phyloP scores from a whole-genome alignment of 2,329 filamentous ascomycete species.

The Aureobasidium namibiae region DNA sequence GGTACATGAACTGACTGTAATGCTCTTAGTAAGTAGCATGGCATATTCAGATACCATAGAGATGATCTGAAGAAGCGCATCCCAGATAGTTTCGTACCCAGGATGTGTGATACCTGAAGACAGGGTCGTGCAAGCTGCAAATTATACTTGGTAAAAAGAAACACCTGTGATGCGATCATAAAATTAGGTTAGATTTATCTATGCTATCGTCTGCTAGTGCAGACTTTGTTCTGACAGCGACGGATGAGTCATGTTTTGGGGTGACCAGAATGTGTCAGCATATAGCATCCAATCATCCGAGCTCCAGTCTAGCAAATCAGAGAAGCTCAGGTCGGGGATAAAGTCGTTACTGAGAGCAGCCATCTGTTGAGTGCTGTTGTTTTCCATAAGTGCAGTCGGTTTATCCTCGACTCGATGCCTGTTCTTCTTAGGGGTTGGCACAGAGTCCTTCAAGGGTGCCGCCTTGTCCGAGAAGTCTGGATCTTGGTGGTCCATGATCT shows the following conservation, averaged over 20 bases:
- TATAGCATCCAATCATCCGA: constrained; percentile 13
- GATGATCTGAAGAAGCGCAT: background rate
- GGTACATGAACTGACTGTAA: no score
- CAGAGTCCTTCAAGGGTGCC: background rate
- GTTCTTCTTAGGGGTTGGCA: background rate
- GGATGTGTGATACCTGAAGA: no score
- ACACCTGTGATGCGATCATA: background rate
- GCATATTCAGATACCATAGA: no score
- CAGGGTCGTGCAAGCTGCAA: background rate
- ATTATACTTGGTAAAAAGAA: background rate
- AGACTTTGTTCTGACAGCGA: background rate
- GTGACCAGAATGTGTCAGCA: background rate
- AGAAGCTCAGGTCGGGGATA: background rate
- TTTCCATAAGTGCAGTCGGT: background rate
- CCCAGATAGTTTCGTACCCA: background rate
- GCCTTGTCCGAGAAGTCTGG: background rate
- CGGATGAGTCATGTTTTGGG: background rate
- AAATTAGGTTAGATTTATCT: background rate
- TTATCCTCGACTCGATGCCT: background rate
- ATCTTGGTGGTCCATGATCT: constrained; percentile 10
- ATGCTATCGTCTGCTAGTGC: background rate
- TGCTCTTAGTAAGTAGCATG: no score
- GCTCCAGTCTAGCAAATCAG: constrained; percentile 9
- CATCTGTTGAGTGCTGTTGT: background rate
- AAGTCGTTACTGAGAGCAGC: background rate